Conservation (phyloP, 352 stramenopile genomes). For the Phytophthora tubulina region DNA sequence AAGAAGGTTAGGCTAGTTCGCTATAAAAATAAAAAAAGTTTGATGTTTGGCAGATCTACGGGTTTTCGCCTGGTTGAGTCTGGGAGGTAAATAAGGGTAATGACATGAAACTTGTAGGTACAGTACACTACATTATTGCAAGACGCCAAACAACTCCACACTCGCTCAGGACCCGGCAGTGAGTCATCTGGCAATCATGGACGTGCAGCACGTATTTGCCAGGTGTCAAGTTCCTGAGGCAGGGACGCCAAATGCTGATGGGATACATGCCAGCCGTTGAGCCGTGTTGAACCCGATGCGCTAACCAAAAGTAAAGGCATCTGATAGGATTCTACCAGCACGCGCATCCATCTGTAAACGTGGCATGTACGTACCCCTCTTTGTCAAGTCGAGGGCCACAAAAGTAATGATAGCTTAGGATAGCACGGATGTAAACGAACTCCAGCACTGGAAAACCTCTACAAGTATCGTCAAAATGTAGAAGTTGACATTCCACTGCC, state of each 20-base stretch:
- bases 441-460: constrained; percentile 14
- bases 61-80: no score
- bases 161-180: not conserved
- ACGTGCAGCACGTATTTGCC: constrained; percentile 10
- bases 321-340: not conserved
- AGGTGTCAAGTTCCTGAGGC: constrained; percentile 15
- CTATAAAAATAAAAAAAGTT: no score
- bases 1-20: no score
- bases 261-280: constrained; percentile 1
- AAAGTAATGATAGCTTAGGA: constrained; percentile 3
- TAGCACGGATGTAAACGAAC: constrained; percentile 1
- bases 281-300: not conserved
- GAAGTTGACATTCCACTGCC: not conserved
- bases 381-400: constrained; percentile 15
- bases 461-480: constrained; percentile 2
- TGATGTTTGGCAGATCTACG: no score
- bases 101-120: no score
- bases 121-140: no score
- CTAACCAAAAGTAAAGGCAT: not conserved
- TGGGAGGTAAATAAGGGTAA: no score
- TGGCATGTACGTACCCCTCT: constrained; percentile 12
- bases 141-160: no score
- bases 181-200: constrained; percentile 6
- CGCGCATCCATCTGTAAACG: constrained; percentile 10
- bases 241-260: constrained; percentile 1